Evolutionary conservation across 2,329 filamentous ascomycete species (phyloP).

Genomic region (Alternaria incomplexa): DNA sequence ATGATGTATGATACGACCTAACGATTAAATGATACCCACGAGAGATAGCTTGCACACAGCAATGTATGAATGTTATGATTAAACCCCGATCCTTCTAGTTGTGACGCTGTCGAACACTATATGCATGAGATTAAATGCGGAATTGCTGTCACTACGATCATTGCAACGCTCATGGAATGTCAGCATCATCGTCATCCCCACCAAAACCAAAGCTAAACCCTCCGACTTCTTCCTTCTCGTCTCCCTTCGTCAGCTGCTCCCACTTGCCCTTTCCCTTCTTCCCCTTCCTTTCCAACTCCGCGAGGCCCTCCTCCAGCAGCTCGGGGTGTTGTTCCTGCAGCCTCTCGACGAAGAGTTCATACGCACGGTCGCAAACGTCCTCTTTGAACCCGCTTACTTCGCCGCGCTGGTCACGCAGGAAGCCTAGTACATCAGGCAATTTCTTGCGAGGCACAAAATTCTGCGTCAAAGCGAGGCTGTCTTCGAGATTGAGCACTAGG

Average conservation of each 20-base stretch:
- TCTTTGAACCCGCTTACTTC: constrained; percentile 86
- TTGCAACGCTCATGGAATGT: constrained; percentile 34
- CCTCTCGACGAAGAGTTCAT: constrained; percentile 73
- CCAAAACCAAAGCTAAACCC: constrained; percentile 69
- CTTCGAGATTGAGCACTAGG: constrained; percentile 86
- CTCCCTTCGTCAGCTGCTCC: constrained; percentile 74
- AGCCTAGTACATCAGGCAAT: constrained; percentile 75
- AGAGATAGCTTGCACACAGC: neutral
- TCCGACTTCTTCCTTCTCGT: constrained; percentile 50
- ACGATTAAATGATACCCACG: constrained; percentile 12
- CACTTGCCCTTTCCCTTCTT: constrained; percentile 77
- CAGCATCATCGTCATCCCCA: constrained; percentile 58
- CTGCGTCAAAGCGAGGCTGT: constrained; percentile 87
- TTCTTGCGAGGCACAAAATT: constrained; percentile 87
- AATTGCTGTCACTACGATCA: neutral
- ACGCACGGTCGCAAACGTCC: constrained; percentile 71
- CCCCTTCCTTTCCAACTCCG: constrained; percentile 68
- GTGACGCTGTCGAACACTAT: neutral
- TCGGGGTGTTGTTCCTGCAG: constrained; percentile 69
- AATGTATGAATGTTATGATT: neutral
- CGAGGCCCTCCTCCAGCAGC: constrained; percentile 67
- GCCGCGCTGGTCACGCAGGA: constrained; percentile 80
- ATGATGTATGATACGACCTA: constrained; percentile 16
- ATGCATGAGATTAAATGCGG: neutral
- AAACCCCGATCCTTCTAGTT: too few species aligned